A percentile compares a stretch with the other conserved stretches of the same genome.
These are phyloP conservation scores for Hyaloperonospora brassicae DNA, from an alignment of 352 stramenopile genomes.

Conservation along the genomic window DNA sequence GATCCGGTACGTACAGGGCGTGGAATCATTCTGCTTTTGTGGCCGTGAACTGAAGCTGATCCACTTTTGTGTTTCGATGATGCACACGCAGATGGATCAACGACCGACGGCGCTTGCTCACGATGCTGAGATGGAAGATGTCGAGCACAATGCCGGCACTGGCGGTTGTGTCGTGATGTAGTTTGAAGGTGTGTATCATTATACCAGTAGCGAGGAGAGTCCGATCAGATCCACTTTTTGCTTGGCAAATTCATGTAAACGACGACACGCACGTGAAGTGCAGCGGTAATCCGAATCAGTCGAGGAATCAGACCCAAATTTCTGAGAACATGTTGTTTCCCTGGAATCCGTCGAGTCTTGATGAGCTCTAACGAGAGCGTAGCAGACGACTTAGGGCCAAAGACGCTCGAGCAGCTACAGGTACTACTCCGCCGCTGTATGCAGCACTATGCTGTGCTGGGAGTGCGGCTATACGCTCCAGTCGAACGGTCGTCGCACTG, in stretches of 20 bases:
- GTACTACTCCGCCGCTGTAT: conserved; percentile 5
- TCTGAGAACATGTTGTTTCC: not conserved
- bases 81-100: conserved; percentile 31
- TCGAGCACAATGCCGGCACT: conserved; percentile 4
- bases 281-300: too few relatives aligned
- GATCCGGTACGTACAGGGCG: conserved; percentile 30
- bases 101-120: conserved; percentile 17
- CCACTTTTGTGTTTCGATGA: conserved; percentile 4
- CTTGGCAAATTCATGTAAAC: too few relatives aligned
- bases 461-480: not conserved
- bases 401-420: conserved; percentile 42
- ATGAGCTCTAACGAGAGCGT: conserved; percentile 10
- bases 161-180: conserved; percentile 28
- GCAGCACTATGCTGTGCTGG: not conserved
- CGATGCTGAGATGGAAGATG: conserved; percentile 24
- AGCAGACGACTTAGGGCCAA: conserved; percentile 22
- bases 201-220: not conserved
- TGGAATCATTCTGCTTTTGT: not conserved
- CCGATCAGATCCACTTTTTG: too few relatives aligned
- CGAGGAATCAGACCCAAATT: conserved; percentile 7
- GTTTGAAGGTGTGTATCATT: conserved; percentile 18
- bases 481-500: too few relatives aligned
- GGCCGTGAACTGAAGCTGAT: not conserved
- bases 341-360: not conserved
- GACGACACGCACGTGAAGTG: too few relatives aligned